These are phyloP conservation scores for Peziza echinospora DNA, from an alignment of 495 filamentous ascomycete genomes.

Conservation along the genomic window DNA sequence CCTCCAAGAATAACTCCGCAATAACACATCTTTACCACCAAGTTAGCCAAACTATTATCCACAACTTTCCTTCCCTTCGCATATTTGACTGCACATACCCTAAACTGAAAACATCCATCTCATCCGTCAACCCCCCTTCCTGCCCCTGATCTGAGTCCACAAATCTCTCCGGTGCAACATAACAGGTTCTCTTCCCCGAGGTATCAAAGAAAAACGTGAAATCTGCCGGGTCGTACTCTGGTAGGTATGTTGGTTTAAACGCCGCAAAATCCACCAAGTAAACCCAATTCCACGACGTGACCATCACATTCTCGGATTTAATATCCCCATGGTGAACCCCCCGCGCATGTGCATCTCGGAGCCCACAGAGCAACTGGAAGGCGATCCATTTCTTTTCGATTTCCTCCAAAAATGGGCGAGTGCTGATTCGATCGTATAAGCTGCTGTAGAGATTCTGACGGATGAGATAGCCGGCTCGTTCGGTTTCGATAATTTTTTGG, in stretches of 20 bases:
- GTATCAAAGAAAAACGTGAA: conserved; percentile 97
- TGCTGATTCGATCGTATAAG: conserved; percentile 90
- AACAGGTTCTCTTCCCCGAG: conserved; percentile 81
- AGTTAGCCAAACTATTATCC: no score
- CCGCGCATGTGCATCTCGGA: conserved; percentile 79
- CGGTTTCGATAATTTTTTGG: conserved; percentile 73
- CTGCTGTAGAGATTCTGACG: conserved; percentile 91
- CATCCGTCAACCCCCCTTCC: conserved; percentile 58
- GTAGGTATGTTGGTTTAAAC: conserved; percentile 86
- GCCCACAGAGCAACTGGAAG: conserved; percentile 81
- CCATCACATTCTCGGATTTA: conserved; percentile 88
- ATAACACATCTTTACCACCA: conserved; percentile 98
- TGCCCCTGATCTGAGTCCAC: conserved; percentile 42
- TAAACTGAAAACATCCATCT: conserved; percentile 97
- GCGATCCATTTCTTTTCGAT: conserved; percentile 99
- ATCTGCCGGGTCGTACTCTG: conserved; percentile 90
- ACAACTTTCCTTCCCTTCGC: no score
- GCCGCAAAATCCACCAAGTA: conserved; percentile 92
- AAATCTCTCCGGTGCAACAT: conserved; percentile 87
- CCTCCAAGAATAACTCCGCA: conserved; percentile 87
- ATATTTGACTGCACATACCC: no score
- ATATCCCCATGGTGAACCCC: conserved; percentile 94
- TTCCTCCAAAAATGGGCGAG: conserved; percentile 87
- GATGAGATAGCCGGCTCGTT: conserved; percentile 80
- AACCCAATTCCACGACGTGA: conserved; percentile 99